Conservation (phyloP, 78 protist species). For the Blattamonas nauphoetae region DNA sequence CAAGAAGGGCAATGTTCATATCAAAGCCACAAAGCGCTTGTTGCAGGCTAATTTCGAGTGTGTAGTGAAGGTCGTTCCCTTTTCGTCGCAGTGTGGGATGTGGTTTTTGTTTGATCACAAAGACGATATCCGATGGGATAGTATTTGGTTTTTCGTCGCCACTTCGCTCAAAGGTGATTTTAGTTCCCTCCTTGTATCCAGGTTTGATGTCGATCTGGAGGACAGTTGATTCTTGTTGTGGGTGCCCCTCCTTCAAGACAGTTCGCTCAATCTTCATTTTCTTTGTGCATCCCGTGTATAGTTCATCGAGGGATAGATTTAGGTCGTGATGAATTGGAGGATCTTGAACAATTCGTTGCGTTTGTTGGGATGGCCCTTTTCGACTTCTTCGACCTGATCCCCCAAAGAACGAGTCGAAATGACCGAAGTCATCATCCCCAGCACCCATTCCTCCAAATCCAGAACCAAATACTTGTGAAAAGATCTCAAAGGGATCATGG, state of each 20-base stretch:
- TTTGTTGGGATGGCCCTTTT: too few species aligned
- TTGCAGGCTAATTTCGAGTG: not conserved
- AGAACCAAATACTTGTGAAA: not conserved
- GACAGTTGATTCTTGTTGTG: not conserved
- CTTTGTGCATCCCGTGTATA: constrained; percentile 22
- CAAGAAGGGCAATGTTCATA: not conserved
- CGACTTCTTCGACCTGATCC: not conserved
- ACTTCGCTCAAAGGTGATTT: not conserved
- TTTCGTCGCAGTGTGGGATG: not conserved
- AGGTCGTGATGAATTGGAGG: constrained; percentile 11
- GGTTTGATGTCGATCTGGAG: constrained; percentile 2
- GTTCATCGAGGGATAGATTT: constrained; percentile 9
- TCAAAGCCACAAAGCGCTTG: constrained; percentile 17
- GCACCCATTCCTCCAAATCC: not conserved
- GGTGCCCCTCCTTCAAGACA: not conserved
- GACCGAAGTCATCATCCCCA: not conserved
- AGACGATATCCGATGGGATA: constrained; percentile 5
- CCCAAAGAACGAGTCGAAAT: not conserved
- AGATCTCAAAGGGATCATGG: not conserved
- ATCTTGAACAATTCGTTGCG: not conserved
- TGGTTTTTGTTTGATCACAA: not conserved
- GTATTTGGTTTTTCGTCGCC: constrained; percentile 19
- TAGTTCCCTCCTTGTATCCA: constrained; percentile 21
- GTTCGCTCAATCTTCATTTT: not conserved
- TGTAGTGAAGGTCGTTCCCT: not conserved